Percentiles rank a stretch among this genome's conserved stretches.
Evolutionary conservation across 371 early-diverging fungal genomes (phyloP).

Genomic region (Smittium mucronatum): DNA sequence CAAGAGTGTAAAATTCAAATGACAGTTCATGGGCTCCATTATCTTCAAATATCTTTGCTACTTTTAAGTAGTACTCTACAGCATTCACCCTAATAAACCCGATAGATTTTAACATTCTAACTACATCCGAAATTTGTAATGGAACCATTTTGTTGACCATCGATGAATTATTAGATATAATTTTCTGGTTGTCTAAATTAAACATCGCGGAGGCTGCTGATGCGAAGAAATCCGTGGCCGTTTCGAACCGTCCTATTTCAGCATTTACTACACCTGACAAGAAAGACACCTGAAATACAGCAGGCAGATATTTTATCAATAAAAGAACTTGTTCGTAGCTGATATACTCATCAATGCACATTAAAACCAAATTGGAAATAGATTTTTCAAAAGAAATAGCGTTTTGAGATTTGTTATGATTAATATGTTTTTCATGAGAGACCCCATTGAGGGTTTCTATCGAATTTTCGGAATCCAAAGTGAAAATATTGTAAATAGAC

Average conservation of each 20-base stretch:
- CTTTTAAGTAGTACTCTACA: background rate
- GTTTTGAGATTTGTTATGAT: background rate
- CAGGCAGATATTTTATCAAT: background rate
- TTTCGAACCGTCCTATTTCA: background rate
- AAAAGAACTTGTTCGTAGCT: background rate
- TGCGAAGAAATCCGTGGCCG: background rate
- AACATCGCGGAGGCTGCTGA: background rate
- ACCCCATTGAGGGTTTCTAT: background rate
- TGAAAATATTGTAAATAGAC: background rate
- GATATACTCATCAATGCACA: background rate
- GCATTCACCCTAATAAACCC: background rate
- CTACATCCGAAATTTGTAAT: background rate
- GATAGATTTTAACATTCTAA: background rate
- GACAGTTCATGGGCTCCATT: background rate
- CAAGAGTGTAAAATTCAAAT: background rate
- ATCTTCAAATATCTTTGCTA: background rate
- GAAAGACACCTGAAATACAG: background rate
- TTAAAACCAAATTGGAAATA: background rate
- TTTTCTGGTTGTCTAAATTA: background rate
- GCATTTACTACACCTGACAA: background rate
- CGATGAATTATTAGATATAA: background rate
- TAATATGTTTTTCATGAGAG: background rate
- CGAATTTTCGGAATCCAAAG: background rate
- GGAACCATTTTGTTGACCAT: background rate
- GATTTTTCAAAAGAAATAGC: background rate